These are phyloP conservation scores for Eleusine indica DNA, from an alignment of 176 grass and related monocot genomes.

Conservation along the genomic window DNA sequence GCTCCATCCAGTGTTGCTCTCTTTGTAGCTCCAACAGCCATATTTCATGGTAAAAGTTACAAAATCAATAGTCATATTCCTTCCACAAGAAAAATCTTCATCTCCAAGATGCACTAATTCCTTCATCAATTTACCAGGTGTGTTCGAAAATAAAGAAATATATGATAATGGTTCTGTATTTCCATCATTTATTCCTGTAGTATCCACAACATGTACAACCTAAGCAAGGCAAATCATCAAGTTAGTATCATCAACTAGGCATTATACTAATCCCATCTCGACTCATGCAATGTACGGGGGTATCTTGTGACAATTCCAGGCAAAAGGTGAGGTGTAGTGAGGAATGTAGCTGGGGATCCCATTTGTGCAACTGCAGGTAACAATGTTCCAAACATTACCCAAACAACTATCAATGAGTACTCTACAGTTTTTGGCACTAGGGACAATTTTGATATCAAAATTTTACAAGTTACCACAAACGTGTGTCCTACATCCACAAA, in stretches of 20 bases:
- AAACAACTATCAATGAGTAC: background rate
- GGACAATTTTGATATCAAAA: background rate
- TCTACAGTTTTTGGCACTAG: background rate
- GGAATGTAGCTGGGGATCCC: background rate
- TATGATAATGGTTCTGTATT: slow-evolving; percentile 68
- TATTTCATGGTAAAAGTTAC: slow-evolving; percentile 91
- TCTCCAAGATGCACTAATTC: slow-evolving; percentile 66
- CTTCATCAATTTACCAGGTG: slow-evolving; percentile 78
- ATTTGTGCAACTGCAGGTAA: background rate
- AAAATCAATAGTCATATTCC: slow-evolving; percentile 68
- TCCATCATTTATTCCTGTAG: slow-evolving; percentile 54
- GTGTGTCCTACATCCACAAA: background rate
- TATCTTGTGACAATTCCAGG: background rate
- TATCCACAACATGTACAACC: slow-evolving; percentile 95
- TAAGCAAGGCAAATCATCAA: slow-evolving; percentile 43
- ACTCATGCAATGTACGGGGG: background rate
- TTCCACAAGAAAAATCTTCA: slow-evolving; percentile 84
- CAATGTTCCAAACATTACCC: background rate
- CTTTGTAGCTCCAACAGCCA: slow-evolving; percentile 79
- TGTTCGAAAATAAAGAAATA: slow-evolving; percentile 85
- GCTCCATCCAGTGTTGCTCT: slow-evolving; percentile 65
- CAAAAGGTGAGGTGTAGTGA: background rate
- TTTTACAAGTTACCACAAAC: background rate
- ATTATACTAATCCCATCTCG: slow-evolving; percentile 15
- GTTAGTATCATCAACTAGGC: slow-evolving; percentile 6